These are phyloP conservation scores for Paracoccidioides lutzii DNA, from an alignment of 2,329 filamentous ascomycete genomes.

Conservation along the genomic window DNA sequence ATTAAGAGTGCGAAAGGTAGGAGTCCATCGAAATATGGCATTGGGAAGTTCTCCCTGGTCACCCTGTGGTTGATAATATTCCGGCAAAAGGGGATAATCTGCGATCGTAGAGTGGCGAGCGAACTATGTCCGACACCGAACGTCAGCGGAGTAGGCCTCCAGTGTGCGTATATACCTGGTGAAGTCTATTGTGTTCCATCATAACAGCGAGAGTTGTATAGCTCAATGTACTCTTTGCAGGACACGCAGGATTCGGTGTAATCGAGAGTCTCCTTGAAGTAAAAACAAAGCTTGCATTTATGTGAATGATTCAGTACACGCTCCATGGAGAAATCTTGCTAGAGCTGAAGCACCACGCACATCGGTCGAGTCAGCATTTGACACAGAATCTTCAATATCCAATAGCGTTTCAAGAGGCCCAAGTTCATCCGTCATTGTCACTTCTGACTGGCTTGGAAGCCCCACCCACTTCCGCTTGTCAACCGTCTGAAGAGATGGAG, in stretches of 20 bases:
- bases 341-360: background rate
- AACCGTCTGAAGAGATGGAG: constrained; percentile 23
- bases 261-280: constrained; percentile 45
- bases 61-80: background rate
- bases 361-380: background rate
- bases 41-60: background rate
- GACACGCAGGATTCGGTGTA: constrained; percentile 49
- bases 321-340: constrained; percentile 5
- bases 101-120: background rate
- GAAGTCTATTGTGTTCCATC: background rate
- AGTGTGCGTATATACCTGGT: constrained; percentile 26
- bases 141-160: constrained; percentile 31
- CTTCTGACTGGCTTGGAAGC: constrained; percentile 7
- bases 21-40: background rate
- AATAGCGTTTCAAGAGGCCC: constrained; percentile 5
- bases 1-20: background rate
- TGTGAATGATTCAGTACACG: constrained; percentile 15
- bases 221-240: constrained; percentile 45
- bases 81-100: background rate
- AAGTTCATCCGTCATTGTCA: constrained; percentile 8
- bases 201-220: constrained; percentile 16
- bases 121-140: constrained; percentile 18
- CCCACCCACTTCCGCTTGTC: constrained; percentile 15
- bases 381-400: background rate
- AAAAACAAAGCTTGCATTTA: constrained; percentile 44